Base-by-base conservation (phyloP, 306 rosid species). In the Citrullus colocynthis region DNA sequence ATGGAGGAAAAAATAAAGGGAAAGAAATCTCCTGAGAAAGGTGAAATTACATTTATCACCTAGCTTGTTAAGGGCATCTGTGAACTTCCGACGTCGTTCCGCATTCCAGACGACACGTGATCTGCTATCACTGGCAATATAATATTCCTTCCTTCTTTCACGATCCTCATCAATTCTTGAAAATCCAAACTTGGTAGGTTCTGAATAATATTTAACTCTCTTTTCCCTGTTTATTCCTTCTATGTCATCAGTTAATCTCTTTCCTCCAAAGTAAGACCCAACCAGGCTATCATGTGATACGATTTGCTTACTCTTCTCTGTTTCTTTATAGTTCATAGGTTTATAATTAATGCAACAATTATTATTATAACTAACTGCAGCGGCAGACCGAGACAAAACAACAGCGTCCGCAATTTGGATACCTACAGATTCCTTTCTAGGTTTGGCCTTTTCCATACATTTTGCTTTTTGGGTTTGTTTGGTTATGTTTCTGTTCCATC, bases 31-130 rank as follows among this genome's bases (percentile, higher is more conserved):
- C 24, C 24, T 13, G 24, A 30, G 66, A 34, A 81, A 42, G 44
- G 44, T 42, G 79, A 56, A 61, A 18, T 62, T 90, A 88, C 92
- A 71, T 74, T 55, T 20, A 54, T 78, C 84, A 60, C 89, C 89
- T 34, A 88, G 56, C 58, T 41, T 52, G 55, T 70, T 76, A 37
- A 88, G 10, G 57, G 88, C 91, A 62, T 78, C 56, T 9, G 48
- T 7, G 28, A 90, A 88, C 85, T 85, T 88, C 3, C 36, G 80
- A 69, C 75, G 89, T 24, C 85, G 71, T 34, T 85, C 80, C 0
- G 79, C 59, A 64, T 71, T 81, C 92, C 96, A 90, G 49, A 83
- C 58, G 13, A 48, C 17, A 55, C 83, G 87, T 10, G 74, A 0
- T 48, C 20, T 82, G 15, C 61, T 84, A 10, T 58, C 75, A 0